A percentile compares a stretch with the other conserved stretches of the same genome.
Evolutionary conservation across 768 basidiomycete species (phyloP).

Genomic region (Tylopilus rubrobrunneus): DNA sequence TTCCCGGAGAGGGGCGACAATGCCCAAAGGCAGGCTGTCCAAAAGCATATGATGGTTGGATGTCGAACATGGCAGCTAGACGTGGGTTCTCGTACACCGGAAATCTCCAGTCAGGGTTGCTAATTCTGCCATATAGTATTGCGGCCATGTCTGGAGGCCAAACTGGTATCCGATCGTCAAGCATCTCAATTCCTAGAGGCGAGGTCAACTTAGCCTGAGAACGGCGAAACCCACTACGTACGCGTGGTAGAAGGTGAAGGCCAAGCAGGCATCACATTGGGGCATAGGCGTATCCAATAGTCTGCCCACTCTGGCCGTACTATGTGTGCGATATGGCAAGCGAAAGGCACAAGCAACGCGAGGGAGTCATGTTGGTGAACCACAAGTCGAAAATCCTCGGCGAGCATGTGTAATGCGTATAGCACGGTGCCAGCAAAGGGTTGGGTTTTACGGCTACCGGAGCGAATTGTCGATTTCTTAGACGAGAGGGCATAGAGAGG

Average conservation of each 20-base stretch:
- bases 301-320: slow-evolving; percentile 87
- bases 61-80: slow-evolving; percentile 46
- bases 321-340: slow-evolving; percentile 57
- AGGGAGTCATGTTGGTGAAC: slow-evolving; percentile 54
- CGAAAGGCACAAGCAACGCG: slow-evolving; percentile 52
- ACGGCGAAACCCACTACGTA: slow-evolving; percentile 2
- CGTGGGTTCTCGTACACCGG: slow-evolving; percentile 43
- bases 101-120: slow-evolving; percentile 66
- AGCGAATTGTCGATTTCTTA: slow-evolving; percentile 26
- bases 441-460: slow-evolving; percentile 34
- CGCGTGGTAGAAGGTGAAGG: slow-evolving; percentile 41
- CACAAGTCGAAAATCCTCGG: slow-evolving; percentile 62
- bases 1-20: slow-evolving; percentile 78
- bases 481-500: slow-evolving; percentile 37
- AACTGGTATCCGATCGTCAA: slow-evolving; percentile 70
- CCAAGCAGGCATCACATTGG: slow-evolving; percentile 60
- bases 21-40: slow-evolving; percentile 59
- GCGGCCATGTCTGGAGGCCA: slow-evolving; percentile 77
- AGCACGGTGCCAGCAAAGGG: slow-evolving; percentile 52
- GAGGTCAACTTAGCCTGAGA: slow-evolving; percentile 8
- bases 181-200: slow-evolving; percentile 37
- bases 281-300: slow-evolving; percentile 84
- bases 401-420: slow-evolving; percentile 76
- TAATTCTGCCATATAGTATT: slow-evolving; percentile 53
- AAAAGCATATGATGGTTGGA: slow-evolving; percentile 54